Evolutionary conservation across 2,329 filamentous ascomycete species (phyloP).

Genomic region (Ceratocystis lukuohia): DNA sequence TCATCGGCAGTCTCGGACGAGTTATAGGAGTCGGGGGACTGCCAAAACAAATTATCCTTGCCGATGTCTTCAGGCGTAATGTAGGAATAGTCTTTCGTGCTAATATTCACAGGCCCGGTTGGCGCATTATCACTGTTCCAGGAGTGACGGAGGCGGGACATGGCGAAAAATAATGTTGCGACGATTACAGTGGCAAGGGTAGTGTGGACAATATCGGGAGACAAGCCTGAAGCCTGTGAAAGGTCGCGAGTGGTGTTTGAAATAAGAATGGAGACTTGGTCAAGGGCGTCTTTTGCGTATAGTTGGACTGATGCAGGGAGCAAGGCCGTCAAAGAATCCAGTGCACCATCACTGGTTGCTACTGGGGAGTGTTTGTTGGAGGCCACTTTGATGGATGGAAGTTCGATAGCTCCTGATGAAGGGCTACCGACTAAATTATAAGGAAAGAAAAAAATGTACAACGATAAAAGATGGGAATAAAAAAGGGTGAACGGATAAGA

Average conservation of each 20-base stretch:
- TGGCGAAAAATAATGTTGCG: conserved; percentile 26
- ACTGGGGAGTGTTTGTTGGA: conserved; percentile 34
- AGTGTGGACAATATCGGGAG: conserved; percentile 34
- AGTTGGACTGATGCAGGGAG: conserved; percentile 35
- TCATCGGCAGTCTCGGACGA: conserved; percentile 11
- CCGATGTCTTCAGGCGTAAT: conserved; percentile 66
- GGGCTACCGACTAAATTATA: conserved; percentile 12
- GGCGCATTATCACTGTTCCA: conserved; percentile 31
- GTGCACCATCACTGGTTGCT: conserved; percentile 27
- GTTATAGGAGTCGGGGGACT: background rate
- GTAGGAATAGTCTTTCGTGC: conserved; percentile 66
- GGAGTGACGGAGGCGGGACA: conserved; percentile 43
- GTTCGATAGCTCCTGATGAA: conserved; percentile 16
- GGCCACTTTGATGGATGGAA: conserved; percentile 40
- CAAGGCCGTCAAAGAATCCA: conserved; percentile 44
- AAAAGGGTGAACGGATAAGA: background rate
- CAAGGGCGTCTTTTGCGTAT: conserved; percentile 34
- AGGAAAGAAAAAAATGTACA: background rate
- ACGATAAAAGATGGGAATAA: background rate
- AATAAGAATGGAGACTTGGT: conserved; percentile 28
- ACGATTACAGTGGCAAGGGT: conserved; percentile 37
- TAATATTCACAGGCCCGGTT: conserved; percentile 39
- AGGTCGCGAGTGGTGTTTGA: conserved; percentile 40
- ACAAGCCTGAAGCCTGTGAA: conserved; percentile 37
- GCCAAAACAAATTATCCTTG: conserved; percentile 25